Conservation (phyloP, 495 filamentous ascomycete genomes). For the Talaromyces nanjingensis region DNA sequence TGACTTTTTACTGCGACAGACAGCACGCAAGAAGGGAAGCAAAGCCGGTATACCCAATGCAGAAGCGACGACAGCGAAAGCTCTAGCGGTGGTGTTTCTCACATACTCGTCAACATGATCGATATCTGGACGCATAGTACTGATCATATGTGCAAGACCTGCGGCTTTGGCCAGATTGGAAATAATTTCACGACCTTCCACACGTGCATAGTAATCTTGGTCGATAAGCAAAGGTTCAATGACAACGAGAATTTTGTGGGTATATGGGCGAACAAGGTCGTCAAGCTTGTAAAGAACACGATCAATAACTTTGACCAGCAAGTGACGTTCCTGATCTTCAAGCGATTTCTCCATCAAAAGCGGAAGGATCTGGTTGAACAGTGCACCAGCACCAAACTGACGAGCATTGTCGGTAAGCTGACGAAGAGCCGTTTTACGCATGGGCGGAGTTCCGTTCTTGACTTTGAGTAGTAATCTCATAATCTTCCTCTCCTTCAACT, state of each 20-base stretch:
- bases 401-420: slow-evolving; percentile 97
- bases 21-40: slow-evolving; percentile 88
- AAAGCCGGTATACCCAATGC: slow-evolving; percentile 94
- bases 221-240: slow-evolving; percentile 98
- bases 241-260: slow-evolving; percentile 97
- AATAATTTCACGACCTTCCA: slow-evolving; percentile 97
- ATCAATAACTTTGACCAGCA: slow-evolving; percentile 98
- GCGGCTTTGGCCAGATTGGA: slow-evolving; percentile 96
- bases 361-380: slow-evolving; percentile 97
- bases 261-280: slow-evolving; percentile 91
- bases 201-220: slow-evolving; percentile 98
- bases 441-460: slow-evolving; percentile 98
- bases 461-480: slow-evolving; percentile 96
- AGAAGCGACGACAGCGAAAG: slow-evolving; percentile 95
- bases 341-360: slow-evolving; percentile 97
- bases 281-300: slow-evolving; percentile 98
- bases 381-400: slow-evolving; percentile 87
- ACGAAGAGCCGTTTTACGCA: slow-evolving; percentile 98
- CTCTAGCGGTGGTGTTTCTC: slow-evolving; percentile 95
- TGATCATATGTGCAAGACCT: slow-evolving; percentile 98
- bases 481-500: slow-evolving; percentile 96
- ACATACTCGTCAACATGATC: slow-evolving; percentile 99
- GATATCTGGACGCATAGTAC: slow-evolving; percentile 97
- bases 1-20: slow-evolving; percentile 95
- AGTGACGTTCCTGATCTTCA: slow-evolving; percentile 96